Base-by-base conservation (phyloP, 495 filamentous ascomycete genomes). In the Neurospora discreta region DNA sequence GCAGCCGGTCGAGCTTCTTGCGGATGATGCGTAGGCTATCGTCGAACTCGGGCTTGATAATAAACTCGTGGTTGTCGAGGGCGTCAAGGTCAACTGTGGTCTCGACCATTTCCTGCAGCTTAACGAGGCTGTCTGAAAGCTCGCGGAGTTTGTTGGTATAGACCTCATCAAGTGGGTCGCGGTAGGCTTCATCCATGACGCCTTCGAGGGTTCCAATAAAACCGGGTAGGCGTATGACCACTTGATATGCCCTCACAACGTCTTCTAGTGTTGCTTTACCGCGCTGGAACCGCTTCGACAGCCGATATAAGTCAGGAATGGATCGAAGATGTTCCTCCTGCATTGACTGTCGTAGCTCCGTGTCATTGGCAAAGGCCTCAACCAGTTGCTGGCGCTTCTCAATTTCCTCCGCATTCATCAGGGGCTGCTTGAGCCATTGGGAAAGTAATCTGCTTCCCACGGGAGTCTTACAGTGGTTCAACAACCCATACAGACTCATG, bases 11-110 rank as follows among this genome's bases (percentile, higher is more conserved):
- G 18, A 99, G 89, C 79, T 92, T 93, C 81, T 92, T 97, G 11
- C 93, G 89, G 76, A 99, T 94, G 40, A 93, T 90, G 30, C 91
- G 89, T 16, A 99, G 84, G 69, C 90, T 86, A 39, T 98, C 95
- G 75, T 98, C 96, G 73, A 98, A 99, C 77, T 98, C 96, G 2
- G 95, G 93, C 81, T 98, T 99, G 85, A 99, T 98, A 76, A 96
- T 94, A 80, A 94, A 99, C 80, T 99, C 95, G 78, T 99, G 95
- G 77, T 95, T 94, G 73, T 98, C 95, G 46, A 98, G 86, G 8
- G 95, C 95, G 70, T 96, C 93, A 1, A 99, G 89, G 76, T 99
- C 95, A 69, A 99, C 95, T 0, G 95, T 98, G 3, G 95, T 97
- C 81, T 99, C 95, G 15, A 99, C 96, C 93, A 99, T 97, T 77